Evolutionary conservation across 208 protist genomes (phyloP), one percentile per base, ranked within the genome.

Genomic region (Zelonia costaricensis): DNA sequence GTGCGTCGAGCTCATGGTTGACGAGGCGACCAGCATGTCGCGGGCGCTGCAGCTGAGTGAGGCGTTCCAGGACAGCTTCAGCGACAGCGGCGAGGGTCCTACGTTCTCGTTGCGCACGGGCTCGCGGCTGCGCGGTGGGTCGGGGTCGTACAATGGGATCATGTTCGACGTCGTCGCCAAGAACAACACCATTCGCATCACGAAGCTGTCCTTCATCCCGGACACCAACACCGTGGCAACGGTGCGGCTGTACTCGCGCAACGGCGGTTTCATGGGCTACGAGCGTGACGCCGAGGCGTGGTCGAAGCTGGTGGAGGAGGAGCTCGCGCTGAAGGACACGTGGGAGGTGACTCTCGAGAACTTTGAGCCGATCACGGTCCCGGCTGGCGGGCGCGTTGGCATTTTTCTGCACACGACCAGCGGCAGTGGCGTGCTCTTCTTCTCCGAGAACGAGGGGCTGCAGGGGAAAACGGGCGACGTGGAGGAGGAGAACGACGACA

Each of bases 81-180:
- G 72, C 39, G 74, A 80, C 47, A 61, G 30, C 59, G 59, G 53
- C 4, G 84, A 93, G 28, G 81, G 73, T 4, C 80, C 78, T 4
- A 76, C 60, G 18, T 55, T 85, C 35, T 84, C 76, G 42, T 71
- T 94, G 60, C 73, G 64, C 51, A 92, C 84, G 0, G 82, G 83
- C 15, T 51, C 62, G 16, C 62, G 73, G 52, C 69, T 86, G 33
- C 76, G 80, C 3, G 82, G 76, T 35, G 74, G 80, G 4, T 79
- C 86, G 1, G 84, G 84, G 3, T 94, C 87, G 23, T 93, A 89
- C 74, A 89, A 93, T 47, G 88, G 91, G 10, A 93, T 97, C 61
- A 94, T 97, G 88, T 97, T 97, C 51, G 84, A 97, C 65, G 69
- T 97, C 1, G 72, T 97, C 13, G 81, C 91, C 4, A 88, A 93